A percentile compares a stretch with the other conserved stretches of the same genome.
Conservation (phyloP, 2,329 filamentous ascomycete genomes). For the Aspergillus brunneoviolaceus region DNA sequence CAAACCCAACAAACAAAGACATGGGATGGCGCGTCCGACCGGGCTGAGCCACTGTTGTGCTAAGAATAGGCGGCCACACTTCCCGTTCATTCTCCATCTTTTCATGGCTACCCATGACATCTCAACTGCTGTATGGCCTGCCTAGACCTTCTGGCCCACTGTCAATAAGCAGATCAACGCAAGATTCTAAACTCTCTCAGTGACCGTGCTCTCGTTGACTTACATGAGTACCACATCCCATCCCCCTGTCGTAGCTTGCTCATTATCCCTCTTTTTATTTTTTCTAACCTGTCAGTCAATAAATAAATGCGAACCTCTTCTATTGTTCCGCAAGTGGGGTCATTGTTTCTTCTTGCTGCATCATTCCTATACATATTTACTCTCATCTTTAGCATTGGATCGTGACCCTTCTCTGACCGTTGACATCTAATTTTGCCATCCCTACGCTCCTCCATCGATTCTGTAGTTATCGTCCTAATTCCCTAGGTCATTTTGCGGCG, state of each 20-base stretch:
- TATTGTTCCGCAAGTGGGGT: slow-evolving; percentile 2
- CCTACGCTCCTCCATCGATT: too few relatives aligned
- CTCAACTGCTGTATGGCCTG: not conserved
- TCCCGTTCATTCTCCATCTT: slow-evolving; percentile 14
- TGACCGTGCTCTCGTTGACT: slow-evolving; percentile 1
- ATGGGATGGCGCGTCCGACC: slow-evolving; percentile 7
- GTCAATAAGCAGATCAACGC: slow-evolving; percentile 13
- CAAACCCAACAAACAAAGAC: slow-evolving; percentile 4
- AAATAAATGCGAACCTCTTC: not conserved
- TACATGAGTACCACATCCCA: not conserved
- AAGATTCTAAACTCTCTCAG: slow-evolving; percentile 7
- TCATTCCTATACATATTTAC: not conserved
- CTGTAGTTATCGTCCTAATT: not conserved
- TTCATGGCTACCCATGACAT: not conserved
- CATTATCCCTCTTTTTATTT: not conserved
- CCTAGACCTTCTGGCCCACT: slow-evolving; percentile 1
- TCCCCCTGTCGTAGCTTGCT: not conserved
- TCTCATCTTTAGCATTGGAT: not conserved
- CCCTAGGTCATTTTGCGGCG: not conserved
- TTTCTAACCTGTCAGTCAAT: not conserved
- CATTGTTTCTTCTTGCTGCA: slow-evolving; percentile 1
- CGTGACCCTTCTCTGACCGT: not conserved
- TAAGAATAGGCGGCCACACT: slow-evolving; percentile 19
- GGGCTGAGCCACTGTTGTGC: slow-evolving; percentile 7
- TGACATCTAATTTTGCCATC: not conserved